Evolutionary conservation across 108 stramenopile species (phyloP).

Genomic region (Mayamaea pseudoterrestris): DNA sequence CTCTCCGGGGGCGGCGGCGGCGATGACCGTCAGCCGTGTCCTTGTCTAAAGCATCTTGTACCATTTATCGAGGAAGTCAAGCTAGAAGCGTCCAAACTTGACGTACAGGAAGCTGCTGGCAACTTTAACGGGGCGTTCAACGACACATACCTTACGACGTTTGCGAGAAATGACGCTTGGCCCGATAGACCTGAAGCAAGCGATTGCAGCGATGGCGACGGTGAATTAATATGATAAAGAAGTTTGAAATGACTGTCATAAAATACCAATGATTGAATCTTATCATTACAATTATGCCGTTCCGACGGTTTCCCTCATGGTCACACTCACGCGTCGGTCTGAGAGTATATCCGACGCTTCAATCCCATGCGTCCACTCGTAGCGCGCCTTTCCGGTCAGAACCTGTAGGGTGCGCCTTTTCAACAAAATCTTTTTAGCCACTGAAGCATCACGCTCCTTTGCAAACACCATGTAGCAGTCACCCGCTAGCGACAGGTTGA

Average conservation of each 20-base stretch:
- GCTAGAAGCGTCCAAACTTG: neutral
- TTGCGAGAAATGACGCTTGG: too few species aligned
- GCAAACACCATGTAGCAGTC: conserved; percentile 50
- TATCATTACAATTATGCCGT: too few species aligned
- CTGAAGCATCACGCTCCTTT: neutral
- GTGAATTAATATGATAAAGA: too few species aligned
- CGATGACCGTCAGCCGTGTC: too few species aligned
- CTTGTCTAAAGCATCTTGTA: conserved; percentile 9
- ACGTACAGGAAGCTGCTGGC: conserved; percentile 9
- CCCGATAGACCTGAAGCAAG: too few species aligned
- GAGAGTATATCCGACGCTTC: conserved; percentile 30
- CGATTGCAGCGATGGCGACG: too few species aligned
- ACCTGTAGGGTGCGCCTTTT: conserved; percentile 31
- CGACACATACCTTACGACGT: conserved; percentile 14
- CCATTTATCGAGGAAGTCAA: conserved; percentile 11
- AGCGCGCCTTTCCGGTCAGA: conserved; percentile 46
- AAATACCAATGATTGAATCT: too few species aligned
- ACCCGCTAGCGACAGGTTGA: conserved; percentile 40
- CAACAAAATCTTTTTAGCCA: conserved; percentile 17
- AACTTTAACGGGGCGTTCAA: conserved; percentile 30
- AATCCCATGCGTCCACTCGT: conserved; percentile 53
- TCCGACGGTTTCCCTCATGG: conserved; percentile 52
- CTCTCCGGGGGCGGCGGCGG: conserved; percentile 3
- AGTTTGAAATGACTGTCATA: too few species aligned
- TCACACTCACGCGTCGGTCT: conserved; percentile 38